Percentiles rank a stretch among this genome's conserved stretches.
Evolutionary conservation across 2,329 filamentous ascomycete species (phyloP).

Genomic region (Monosporascus cannonballus): DNA sequence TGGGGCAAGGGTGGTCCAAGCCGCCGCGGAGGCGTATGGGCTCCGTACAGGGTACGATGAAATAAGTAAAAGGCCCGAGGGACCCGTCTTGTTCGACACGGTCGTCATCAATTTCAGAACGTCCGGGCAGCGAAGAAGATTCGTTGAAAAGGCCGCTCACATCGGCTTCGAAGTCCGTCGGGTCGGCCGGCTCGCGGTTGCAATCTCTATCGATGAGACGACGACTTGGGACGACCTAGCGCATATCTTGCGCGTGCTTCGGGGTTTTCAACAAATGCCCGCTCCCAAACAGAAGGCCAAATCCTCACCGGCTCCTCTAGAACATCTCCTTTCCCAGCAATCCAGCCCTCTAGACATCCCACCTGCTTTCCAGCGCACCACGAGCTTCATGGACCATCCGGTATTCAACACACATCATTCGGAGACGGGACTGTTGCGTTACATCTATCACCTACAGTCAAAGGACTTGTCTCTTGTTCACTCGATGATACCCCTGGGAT

Average conservation of each 20-base stretch:
- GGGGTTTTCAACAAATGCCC: conserved; percentile 1
- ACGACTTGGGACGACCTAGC: conserved; percentile 45
- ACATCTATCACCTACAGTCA: conserved; percentile 88
- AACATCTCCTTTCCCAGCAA: conserved; percentile 31
- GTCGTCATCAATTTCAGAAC: conserved; percentile 56
- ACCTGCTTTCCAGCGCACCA: conserved; percentile 60
- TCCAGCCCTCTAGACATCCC: conserved; percentile 42
- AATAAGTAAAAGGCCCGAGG: conserved; percentile 49
- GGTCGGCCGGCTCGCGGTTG: conserved; percentile 54
- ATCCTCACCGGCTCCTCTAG: conserved; percentile 34
- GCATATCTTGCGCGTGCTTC: conserved; percentile 18
- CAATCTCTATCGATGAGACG: conserved; percentile 76
- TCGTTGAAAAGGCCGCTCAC: conserved; percentile 46
- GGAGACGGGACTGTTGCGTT: conserved; percentile 88
- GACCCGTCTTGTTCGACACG: conserved; percentile 70
- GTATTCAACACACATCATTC: conserved; percentile 95
- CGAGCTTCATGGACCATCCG: conserved; percentile 75
- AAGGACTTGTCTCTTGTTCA: conserved; percentile 92
- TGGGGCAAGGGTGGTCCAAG: conserved; percentile 63
- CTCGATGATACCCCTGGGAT: conserved; percentile 96
- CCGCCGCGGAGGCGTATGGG: conserved; percentile 56
- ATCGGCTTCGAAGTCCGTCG: conserved; percentile 56
- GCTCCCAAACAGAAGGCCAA: not conserved
- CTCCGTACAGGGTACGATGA: conserved; percentile 45
- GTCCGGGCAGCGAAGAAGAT: conserved; percentile 41